Base-by-base conservation (phyloP, 768 basidiomycete genomes). In the Rhodotorula toruloides region DNA sequence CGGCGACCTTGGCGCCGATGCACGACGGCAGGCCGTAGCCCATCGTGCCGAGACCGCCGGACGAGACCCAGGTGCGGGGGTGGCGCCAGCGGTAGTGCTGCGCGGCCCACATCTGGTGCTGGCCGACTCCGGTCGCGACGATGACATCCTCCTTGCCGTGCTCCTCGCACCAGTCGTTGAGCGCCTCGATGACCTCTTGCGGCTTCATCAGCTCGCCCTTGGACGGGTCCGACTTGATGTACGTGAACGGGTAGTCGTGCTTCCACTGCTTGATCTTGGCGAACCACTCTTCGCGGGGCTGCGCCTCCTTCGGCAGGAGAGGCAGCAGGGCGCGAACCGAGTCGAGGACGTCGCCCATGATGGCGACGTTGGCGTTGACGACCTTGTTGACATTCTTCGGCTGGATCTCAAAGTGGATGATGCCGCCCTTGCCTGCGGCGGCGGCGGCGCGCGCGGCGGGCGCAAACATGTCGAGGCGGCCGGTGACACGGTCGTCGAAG, bases 301-400 rank as follows among this genome's bases (percentile, higher is more conserved):
- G 76, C 61, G 84, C 78, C 61, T 77, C 74, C 14, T 40, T 31
- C 37, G 72, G 72, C 37, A 76, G 68, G 78, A 87, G 74, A 11
- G 91, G 92, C 16, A 96, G 87, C 73, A 99, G 84, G 21, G 85
- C 80, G 13, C 83, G 84, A 73, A 99, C 78, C 76, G 89, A 92
- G 58, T 86, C 81, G 36, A 88, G 83, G 62, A 98, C 94, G 76
- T 99, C 96, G 42, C 96, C 96, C 37, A 96, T 83, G 75, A 99
- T 83, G 54, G 96, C 91, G 63, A 97, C 89, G 53, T 88, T 86
- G 29, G 96, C 94, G 58, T 99, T 86, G 58, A 98, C 85, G 67
- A 99, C 92, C 79, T 99, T 99, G 84, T 99, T 99, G 79, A 99
- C 83, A 79, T 99, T 99, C 83, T 99, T 98, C 52, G 96, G 91